Conservation (phyloP, 2,329 filamentous ascomycete genomes). For the Rugonectria rugulosa region DNA sequence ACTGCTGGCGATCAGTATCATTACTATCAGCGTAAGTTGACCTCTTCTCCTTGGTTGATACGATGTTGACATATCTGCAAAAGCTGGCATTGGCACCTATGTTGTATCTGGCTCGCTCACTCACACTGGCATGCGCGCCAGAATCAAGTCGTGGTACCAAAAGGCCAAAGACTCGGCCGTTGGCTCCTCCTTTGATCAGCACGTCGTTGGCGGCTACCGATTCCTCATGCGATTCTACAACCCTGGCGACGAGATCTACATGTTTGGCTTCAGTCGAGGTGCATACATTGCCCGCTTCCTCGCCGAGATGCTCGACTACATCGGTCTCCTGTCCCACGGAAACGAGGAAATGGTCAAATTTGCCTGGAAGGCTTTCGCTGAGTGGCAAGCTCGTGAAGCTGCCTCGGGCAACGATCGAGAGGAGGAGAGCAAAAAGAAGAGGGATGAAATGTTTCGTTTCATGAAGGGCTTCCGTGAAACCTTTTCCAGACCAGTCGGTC, state of each 20-base stretch:
- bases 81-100: conserved; percentile 78
- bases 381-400: conserved; percentile 71
- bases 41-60: accelerated
- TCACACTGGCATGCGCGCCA: conserved; percentile 62
- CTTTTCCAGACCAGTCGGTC: conserved; percentile 76
- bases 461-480: conserved; percentile 84
- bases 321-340: conserved; percentile 79
- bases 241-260: conserved; percentile 70
- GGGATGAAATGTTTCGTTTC: conserved; percentile 71
- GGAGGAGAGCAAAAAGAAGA: conserved; percentile 48
- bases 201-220: conserved; percentile 84
- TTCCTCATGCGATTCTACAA: conserved; percentile 79
- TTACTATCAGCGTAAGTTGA: conserved; percentile 67
- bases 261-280: conserved; percentile 78
- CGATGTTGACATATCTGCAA: conserved; percentile 1
- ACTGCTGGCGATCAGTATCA: conserved; percentile 68
- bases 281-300: conserved; percentile 78
- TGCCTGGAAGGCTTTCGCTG: conserved; percentile 82
- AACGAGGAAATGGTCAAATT: conserved; percentile 88
- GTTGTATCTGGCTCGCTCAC: conserved; percentile 67
- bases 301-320: conserved; percentile 85
- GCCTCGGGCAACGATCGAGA: conserved; percentile 50
- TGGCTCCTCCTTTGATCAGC: conserved; percentile 81
- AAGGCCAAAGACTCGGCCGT: conserved; percentile 83
- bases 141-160: conserved; percentile 70